Conservation (phyloP, 495 filamentous ascomycete genomes). For the Niebla homalea region DNA sequence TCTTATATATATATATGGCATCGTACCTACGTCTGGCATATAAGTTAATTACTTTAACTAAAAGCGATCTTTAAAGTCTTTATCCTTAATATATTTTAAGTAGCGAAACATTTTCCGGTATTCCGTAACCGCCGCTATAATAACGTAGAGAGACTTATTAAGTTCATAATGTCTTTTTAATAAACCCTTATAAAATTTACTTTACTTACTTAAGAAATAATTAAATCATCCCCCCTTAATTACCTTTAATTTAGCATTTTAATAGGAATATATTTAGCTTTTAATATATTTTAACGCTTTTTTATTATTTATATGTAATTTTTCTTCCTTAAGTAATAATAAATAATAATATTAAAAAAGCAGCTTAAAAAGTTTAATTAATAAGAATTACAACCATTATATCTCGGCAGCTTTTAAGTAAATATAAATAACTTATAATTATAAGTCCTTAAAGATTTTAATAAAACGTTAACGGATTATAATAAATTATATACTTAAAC, state of each 20-base stretch:
- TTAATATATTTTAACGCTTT: slow-evolving; percentile 19
- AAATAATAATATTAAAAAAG: slow-evolving; percentile 17
- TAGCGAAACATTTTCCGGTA: too few species aligned
- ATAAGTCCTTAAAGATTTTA: background rate
- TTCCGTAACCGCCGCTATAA: too few species aligned
- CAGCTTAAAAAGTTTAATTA: slow-evolving; percentile 20
- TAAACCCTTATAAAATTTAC: too few species aligned
- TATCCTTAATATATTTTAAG: too few species aligned
- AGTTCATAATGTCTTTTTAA: too few species aligned
- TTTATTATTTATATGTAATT: slow-evolving; percentile 15
- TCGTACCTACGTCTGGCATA: too few species aligned
- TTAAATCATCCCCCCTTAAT: slow-evolving; percentile 20
- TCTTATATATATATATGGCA: too few species aligned
- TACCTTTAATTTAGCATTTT: slow-evolving; percentile 23
- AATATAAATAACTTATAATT: slow-evolving; percentile 13
- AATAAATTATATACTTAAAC: too few species aligned
- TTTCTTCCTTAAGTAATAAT: slow-evolving; percentile 18
- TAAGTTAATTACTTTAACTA: too few species aligned
- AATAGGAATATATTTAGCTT: slow-evolving; percentile 14
- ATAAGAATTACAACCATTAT: slow-evolving; percentile 16
- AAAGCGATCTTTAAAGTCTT: too few species aligned
- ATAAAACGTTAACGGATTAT: background rate
- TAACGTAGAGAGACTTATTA: too few species aligned
- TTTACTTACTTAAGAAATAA: too few species aligned
- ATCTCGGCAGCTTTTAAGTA: slow-evolving; percentile 18